Evolutionary conservation across 495 filamentous ascomycete species (phyloP).

Genomic region (Durotheca rogersii): DNA sequence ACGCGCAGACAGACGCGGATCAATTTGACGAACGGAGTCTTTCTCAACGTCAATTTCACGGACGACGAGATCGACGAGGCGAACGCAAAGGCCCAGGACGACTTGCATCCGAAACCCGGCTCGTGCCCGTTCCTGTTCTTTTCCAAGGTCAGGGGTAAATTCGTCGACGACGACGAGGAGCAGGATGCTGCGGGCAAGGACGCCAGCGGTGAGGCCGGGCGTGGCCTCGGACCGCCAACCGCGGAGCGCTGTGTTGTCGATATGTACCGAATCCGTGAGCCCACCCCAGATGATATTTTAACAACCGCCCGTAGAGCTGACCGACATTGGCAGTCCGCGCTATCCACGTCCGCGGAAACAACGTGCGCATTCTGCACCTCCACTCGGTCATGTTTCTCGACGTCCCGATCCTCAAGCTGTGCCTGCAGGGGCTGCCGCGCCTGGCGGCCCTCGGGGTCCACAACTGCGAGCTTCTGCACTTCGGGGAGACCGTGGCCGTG

Average conservation of each 20-base stretch:
- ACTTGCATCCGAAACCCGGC: neutral
- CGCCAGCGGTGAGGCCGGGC: too few relatives aligned
- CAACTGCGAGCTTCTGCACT: conserved; percentile 31
- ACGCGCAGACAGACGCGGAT: conserved; percentile 10
- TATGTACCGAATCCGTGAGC: conserved; percentile 4
- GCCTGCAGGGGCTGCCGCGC: conserved; percentile 13
- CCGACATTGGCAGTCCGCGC: conserved; percentile 8
- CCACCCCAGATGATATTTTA: too few relatives aligned
- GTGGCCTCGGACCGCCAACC: too few relatives aligned
- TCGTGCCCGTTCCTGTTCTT: neutral
- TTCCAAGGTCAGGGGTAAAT: conserved; percentile 4
- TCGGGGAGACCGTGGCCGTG: conserved; percentile 13
- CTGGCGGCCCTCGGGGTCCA: conserved; percentile 24
- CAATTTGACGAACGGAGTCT: conserved; percentile 4
- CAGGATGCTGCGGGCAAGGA: too few relatives aligned
- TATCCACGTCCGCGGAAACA: conserved; percentile 9
- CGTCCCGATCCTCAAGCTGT: conserved; percentile 4
- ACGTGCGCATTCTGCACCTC: conserved; percentile 19
- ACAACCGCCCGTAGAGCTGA: conserved; percentile 14
- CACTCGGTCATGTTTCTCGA: conserved; percentile 14
- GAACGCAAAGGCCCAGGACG: neutral
- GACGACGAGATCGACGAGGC: conserved; percentile 1
- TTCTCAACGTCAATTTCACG: conserved; percentile 5
- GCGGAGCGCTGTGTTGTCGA: neutral
- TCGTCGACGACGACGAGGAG: too few relatives aligned